Conservation (phyloP, 2,329 filamentous ascomycete species). For the Aureobasidium zeae region DNA sequence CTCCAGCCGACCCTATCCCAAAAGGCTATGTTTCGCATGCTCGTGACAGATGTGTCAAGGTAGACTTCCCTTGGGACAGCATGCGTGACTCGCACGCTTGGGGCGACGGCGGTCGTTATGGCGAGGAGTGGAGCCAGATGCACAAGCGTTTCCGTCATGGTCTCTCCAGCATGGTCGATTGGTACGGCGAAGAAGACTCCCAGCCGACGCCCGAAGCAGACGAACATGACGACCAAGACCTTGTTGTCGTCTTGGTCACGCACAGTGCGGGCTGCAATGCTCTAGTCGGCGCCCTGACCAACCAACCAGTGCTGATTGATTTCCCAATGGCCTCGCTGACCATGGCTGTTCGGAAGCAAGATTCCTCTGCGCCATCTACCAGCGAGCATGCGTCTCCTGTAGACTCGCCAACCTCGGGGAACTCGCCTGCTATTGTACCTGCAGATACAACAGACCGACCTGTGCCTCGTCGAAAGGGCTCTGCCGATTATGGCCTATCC, state of each 20-base stretch:
- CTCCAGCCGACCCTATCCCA: slow-evolving; percentile 70
- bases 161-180: slow-evolving; percentile 67
- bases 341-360: slow-evolving; percentile 61
- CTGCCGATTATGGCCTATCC: slow-evolving; percentile 37
- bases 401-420: background rate
- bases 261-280: slow-evolving; percentile 96
- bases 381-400: background rate
- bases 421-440: slow-evolving; percentile 7
- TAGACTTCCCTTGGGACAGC: slow-evolving; percentile 97
- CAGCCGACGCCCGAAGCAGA: slow-evolving; percentile 28
- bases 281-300: slow-evolving; percentile 80
- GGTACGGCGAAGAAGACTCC: slow-evolving; percentile 51
- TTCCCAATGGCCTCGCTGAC: slow-evolving; percentile 85
- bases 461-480: slow-evolving; percentile 31
- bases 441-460: slow-evolving; percentile 13
- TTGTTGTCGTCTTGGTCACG: slow-evolving; percentile 79
- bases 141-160: slow-evolving; percentile 80
- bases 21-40: slow-evolving; percentile 84
- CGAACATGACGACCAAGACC: slow-evolving; percentile 50
- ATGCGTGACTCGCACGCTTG: slow-evolving; percentile 68
- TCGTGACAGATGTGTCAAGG: slow-evolving; percentile 69
- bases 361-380: slow-evolving; percentile 16
- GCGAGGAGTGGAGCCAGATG: slow-evolving; percentile 95
- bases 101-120: slow-evolving; percentile 78
- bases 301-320: slow-evolving; percentile 83